Base-by-base conservation (phyloP, 2,329 filamentous ascomycete species). In the Trichophyton benhamiae region DNA sequence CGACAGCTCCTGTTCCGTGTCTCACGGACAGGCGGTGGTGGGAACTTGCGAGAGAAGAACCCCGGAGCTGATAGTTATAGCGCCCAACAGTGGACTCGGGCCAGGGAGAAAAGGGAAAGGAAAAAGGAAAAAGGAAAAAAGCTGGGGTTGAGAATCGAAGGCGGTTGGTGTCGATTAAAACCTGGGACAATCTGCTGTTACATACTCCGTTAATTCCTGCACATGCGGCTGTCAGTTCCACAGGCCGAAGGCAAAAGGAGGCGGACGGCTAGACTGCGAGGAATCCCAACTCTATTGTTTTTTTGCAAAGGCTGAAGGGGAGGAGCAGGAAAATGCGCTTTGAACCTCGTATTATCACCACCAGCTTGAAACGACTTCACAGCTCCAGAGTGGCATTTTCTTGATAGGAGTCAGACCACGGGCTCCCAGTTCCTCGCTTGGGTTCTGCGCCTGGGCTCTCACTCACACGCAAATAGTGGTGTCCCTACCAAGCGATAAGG, bases 161-260 rank as follows among this genome's bases (percentile, higher is more conserved):
- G 33, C 33, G 27, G 52, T 55, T 36, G 52, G 52, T 55, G 52
- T 55, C 27, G 52, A 55, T 55, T 55, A 27, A 36, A 55, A 55
- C 52, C 52, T 55, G 52, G 52, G 52, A 36, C 52, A 33, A 15
- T 55, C 33, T 15, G 33, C 36, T 20, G 55, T 58, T 58, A 58
- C 55, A 58, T 58, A 55, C 52, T 38, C 33, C 33, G 33, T 38
- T 38, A 38, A 9, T 38, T 38, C 33, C 33, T 55, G 27, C n/a
- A 27, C 25, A 44, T 58, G 55, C 55, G 55, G 55, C 55, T 58
- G 55, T 44, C 55, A 58, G 41, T 58, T 58, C 55, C 55, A 58
- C 55, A 41, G 36, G 41, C 33, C 33, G 33, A 38, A 38, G 33
- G 33, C 33, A 38, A 17, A 58, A 42, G 55, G 55, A 58, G 27